A percentile compares a stretch with the other conserved stretches of the same genome.
Conservation (phyloP, 345 rosid species). For the Theobroma cacao region DNA sequence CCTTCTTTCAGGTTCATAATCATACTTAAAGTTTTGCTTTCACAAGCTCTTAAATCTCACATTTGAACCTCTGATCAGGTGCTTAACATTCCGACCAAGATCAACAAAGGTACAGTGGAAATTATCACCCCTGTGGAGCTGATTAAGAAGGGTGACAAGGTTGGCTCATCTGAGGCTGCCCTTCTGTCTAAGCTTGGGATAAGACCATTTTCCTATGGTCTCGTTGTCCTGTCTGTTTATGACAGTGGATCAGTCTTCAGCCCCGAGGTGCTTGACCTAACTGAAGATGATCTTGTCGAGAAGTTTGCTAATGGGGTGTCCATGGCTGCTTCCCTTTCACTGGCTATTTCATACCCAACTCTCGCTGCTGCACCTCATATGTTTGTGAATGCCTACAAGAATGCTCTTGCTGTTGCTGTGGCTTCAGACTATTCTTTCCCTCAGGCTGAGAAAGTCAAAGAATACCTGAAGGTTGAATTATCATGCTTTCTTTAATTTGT, state of each 20-base stretch:
- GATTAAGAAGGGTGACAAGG: constrained; percentile 43
- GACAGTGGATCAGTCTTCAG: constrained; percentile 53
- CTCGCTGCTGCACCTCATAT: constrained; percentile 51
- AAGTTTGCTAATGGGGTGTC: constrained; percentile 40
- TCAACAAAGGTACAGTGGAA: constrained; percentile 48
- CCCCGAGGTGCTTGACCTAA: constrained; percentile 48
- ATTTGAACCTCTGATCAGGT: constrained; percentile 12
- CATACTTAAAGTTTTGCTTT: not conserved
- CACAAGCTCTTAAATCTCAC: not conserved
- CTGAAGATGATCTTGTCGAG: constrained; percentile 39
- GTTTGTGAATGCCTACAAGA: constrained; percentile 52
- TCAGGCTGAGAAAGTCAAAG: constrained; percentile 45
- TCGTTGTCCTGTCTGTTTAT: constrained; percentile 36
- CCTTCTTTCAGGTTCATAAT: constrained; percentile 38
- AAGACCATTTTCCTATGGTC: constrained; percentile 57
- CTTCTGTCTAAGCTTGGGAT: constrained; percentile 46
- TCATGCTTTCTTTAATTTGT: not conserved
- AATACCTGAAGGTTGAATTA: constrained; percentile 32
- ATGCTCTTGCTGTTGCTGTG: constrained; percentile 40
- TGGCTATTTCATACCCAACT: constrained; percentile 45
- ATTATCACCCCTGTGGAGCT: constrained; percentile 41
- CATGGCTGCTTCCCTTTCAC: constrained; percentile 39
- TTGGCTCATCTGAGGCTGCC: constrained; percentile 47
- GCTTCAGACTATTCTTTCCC: constrained; percentile 40
- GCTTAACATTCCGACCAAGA: constrained; percentile 49